Evolutionary conservation across 2,329 filamentous ascomycete genomes (phyloP).

Genomic region (Ophiostoma tasmaniense): DNA sequence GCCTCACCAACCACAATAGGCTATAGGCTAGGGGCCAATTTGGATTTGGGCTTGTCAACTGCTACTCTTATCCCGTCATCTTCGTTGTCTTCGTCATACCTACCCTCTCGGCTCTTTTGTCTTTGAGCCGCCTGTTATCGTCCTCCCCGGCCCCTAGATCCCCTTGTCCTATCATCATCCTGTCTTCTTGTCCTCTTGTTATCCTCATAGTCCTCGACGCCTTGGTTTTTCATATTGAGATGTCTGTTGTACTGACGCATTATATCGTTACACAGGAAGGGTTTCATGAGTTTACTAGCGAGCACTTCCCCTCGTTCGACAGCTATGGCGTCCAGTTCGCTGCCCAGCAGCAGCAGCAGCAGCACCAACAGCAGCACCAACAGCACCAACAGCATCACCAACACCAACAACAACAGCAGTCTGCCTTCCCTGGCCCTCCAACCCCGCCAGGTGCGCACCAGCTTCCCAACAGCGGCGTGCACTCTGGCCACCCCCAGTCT

Average conservation of each 20-base stretch:
- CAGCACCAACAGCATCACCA: conserved; percentile 6
- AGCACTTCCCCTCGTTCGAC: conserved; percentile 44
- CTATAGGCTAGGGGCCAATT: background rate
- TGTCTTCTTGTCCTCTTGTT: background rate
- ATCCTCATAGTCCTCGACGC: background rate
- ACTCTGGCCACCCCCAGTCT: conserved; percentile 20
- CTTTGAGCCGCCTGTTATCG: background rate
- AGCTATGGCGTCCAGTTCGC: conserved; percentile 36
- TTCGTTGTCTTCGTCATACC: background rate
- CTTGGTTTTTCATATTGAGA: background rate
- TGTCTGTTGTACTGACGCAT: background rate
- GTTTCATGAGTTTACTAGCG: conserved; percentile 39
- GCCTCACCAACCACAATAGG: background rate
- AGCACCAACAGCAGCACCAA: background rate
- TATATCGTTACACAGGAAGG: conserved; percentile 36
- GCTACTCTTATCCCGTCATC: background rate
- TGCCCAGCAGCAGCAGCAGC: conserved; percentile 18
- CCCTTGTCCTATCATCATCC: background rate
- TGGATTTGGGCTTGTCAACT: background rate
- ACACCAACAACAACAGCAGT: conserved; percentile 11
- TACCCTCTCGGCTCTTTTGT: background rate
- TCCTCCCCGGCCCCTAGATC: background rate
- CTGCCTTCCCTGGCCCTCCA: conserved; percentile 38
- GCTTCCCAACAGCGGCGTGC: conserved; percentile 22
- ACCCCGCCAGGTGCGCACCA: conserved; percentile 42